phyloP scores from a whole-genome alignment of 768 basidiomycete species.

The Saitozyma podzolica region DNA sequence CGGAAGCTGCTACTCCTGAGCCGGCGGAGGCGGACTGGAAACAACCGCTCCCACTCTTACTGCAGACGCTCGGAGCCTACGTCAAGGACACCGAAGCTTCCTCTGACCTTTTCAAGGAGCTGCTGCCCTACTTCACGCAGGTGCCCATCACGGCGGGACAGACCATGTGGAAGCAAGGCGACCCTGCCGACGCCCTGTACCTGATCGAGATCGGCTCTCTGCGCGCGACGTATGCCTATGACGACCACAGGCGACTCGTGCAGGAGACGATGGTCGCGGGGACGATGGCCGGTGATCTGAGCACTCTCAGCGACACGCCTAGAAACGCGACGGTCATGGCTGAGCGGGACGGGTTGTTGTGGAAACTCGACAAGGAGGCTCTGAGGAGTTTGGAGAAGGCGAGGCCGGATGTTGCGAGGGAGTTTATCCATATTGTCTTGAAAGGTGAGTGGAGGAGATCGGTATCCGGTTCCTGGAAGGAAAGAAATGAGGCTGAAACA shows the following conservation, averaged over 20 bases:
- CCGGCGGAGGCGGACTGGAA: slow-evolving; percentile 16
- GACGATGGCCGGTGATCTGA: slow-evolving; percentile 86
- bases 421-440: slow-evolving; percentile 50
- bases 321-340: slow-evolving; percentile 84
- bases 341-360: slow-evolving; percentile 74
- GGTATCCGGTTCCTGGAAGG: neutral
- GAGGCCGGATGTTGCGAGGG: slow-evolving; percentile 56
- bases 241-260: slow-evolving; percentile 64
- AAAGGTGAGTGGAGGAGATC: slow-evolving; percentile 46
- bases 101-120: slow-evolving; percentile 59
- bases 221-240: slow-evolving; percentile 77
- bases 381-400: slow-evolving; percentile 68
- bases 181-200: slow-evolving; percentile 77
- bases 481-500: slow-evolving; percentile 2
- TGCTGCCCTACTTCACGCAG: slow-evolving; percentile 72
- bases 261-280: slow-evolving; percentile 94
- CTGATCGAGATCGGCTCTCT: slow-evolving; percentile 85
- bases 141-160: slow-evolving; percentile 61
- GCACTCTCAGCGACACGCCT: slow-evolving; percentile 72
- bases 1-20: slow-evolving; percentile 7
- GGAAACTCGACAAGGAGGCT: slow-evolving; percentile 68
- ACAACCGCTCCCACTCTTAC: slow-evolving; percentile 74
- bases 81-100: slow-evolving; percentile 53
- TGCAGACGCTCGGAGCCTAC: slow-evolving; percentile 77
- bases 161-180: slow-evolving; percentile 75